phyloP scores from a whole-genome alignment of 148 eudicot genomes.

The Talinum fruticosum region DNA sequence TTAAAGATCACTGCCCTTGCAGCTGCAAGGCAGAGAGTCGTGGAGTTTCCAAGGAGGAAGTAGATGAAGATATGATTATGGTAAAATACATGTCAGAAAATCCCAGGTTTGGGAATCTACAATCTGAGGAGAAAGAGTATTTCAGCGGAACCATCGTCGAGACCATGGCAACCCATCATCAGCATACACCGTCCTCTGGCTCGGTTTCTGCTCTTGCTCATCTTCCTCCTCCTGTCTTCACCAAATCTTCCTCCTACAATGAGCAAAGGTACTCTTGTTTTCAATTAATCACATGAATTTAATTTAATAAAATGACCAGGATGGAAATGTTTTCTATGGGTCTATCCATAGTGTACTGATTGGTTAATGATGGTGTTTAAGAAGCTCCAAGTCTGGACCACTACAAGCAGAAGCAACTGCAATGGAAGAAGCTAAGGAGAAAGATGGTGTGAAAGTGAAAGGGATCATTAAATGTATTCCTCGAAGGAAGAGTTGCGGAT shows the following conservation, averaged over 20 bases:
- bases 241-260: constrained; percentile 73
- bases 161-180: constrained; percentile 30
- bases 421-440: constrained; percentile 16
- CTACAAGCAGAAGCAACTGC: constrained; percentile 9
- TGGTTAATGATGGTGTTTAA: background rate
- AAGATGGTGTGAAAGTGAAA: constrained; percentile 11
- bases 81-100: constrained; percentile 84
- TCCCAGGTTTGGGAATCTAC: constrained; percentile 76
- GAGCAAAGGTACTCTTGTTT: constrained; percentile 59
- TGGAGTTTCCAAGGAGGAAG: constrained; percentile 16
- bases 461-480: constrained; percentile 35
- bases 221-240: constrained; percentile 29
- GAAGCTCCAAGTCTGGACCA: constrained; percentile 24
- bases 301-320: background rate
- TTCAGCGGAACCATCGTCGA: constrained; percentile 92
- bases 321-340: background rate
- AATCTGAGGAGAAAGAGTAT: constrained; percentile 80
- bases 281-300: background rate
- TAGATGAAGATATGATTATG: constrained; percentile 57
- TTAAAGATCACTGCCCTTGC: background rate
- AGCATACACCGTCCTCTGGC: constrained; percentile 17
- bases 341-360: background rate
- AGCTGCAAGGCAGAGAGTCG: background rate
- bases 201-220: constrained; percentile 8
- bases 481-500: constrained; percentile 20